Percentiles rank a stretch among this genome's conserved stretches.
phyloP scores from a whole-genome alignment of 352 stramenopile genomes.

The Globisporangium recalcitrans region DNA sequence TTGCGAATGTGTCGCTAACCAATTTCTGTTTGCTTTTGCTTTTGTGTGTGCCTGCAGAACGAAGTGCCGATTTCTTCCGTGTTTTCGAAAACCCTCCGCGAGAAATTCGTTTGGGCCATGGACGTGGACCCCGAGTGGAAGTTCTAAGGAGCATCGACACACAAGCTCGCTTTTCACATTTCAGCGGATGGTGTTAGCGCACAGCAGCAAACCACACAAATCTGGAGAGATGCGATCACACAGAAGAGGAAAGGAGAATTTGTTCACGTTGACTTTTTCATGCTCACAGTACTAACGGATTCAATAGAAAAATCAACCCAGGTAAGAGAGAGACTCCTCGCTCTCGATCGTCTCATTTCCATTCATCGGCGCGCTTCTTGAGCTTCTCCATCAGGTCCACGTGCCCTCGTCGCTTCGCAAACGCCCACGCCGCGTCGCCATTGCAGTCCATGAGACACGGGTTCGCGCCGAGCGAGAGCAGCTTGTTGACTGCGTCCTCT shows the following conservation, averaged over 20 bases:
- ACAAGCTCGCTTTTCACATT: background rate
- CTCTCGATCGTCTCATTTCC: slow-evolving; percentile 23
- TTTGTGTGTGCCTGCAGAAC: slow-evolving; percentile 42
- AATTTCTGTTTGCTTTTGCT: slow-evolving; percentile 4
- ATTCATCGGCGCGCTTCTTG: slow-evolving; percentile 63
- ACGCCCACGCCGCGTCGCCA: slow-evolving; percentile 57
- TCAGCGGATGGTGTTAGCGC: background rate
- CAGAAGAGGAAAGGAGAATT: background rate
- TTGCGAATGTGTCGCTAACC: slow-evolving; percentile 9
- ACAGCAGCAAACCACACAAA: background rate
- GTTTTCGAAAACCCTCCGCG: slow-evolving; percentile 97
- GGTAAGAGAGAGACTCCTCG: background rate
- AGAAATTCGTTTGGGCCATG: slow-evolving; percentile 99
- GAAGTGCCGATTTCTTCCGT: slow-evolving; percentile 97
- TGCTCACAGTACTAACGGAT: slow-evolving; percentile 6
- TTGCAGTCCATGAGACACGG: slow-evolving; percentile 48
- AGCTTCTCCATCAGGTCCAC: slow-evolving; percentile 61
- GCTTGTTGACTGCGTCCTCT: slow-evolving; percentile 59
- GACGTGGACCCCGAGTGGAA: slow-evolving; percentile 94
- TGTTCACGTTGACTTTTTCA: slow-evolving; percentile 7
- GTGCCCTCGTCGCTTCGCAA: slow-evolving; percentile 66
- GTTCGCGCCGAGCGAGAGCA: slow-evolving; percentile 63
- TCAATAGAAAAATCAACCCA: slow-evolving; percentile 7
- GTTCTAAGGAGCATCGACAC: slow-evolving; percentile 63
- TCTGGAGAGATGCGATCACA: background rate